Evolutionary conservation across 148 eudicot genomes (phyloP), one percentile per base, ranked within the genome.

Genomic region (Spergularia marina): DNA sequence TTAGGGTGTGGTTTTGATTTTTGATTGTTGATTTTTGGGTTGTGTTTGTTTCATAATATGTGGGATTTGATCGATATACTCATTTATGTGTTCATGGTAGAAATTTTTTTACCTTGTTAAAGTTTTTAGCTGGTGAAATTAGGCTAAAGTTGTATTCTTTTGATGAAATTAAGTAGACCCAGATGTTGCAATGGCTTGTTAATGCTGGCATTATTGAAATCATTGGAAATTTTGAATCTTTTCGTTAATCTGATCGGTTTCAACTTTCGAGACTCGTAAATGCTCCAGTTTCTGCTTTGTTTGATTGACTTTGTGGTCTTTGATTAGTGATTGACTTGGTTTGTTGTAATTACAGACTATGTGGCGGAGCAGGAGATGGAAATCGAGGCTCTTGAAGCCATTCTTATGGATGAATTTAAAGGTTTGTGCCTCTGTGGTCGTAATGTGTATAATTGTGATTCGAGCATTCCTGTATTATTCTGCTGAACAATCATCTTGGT

Each of bases 321-420:
- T 23, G 21, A 16, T 62, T 61, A 23, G 53, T 51, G 12, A 40
- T 2, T 41, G 55, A 67, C 12, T 60, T 34, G 15, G 39, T 75
- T 65, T 9, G 18, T 72, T 64, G 18, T 56, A 69, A 74, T 56
- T 44, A 12, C 82, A 91, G 96, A 94, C 80, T 84, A 94, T 79
- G 82, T 77, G 83, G 96, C 84, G 82, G 96, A 89, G 75, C 96
- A 94, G 81, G 98, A 89, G 85, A 91, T 91, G 97, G 98, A 94
- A 83, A 86, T 94, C 16, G 96, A 90, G 78, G 98, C 97, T n/a
- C 79, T 94, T 59, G 84, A 91, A 63, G 97, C 98, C 66, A 91
- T 94, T 74, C 93, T 94, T 56, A 81, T 81, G 88, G 97, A 90
- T 80, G 97, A 94, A 6, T 90, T 91, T 65, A 84, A 83, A 89